A percentile compares a stretch with the other conserved stretches of the same genome.
phyloP scores from a whole-genome alignment of 176 grass and related monocot species.

The Triticum timopheevii region DNA sequence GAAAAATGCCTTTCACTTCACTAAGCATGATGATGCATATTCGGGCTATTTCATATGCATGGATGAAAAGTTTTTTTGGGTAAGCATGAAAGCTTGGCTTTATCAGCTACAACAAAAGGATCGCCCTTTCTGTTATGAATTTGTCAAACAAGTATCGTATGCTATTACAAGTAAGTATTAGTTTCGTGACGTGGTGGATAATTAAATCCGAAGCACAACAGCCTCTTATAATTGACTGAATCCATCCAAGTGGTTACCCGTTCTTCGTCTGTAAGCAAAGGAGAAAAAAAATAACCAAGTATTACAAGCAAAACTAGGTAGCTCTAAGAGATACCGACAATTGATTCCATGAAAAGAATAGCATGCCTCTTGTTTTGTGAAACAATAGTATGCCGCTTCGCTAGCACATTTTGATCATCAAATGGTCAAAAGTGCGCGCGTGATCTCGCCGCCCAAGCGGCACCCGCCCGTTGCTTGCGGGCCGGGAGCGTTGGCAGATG shows the following conservation, averaged over 20 bases:
- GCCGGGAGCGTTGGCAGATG: too few species aligned
- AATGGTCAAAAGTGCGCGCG: too few species aligned
- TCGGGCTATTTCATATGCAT: background rate
- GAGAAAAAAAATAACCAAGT: background rate
- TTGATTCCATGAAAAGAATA: background rate
- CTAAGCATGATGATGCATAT: too few species aligned
- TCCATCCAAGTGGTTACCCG: background rate
- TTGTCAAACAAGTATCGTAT: background rate
- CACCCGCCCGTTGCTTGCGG: too few species aligned
- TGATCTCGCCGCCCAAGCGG: too few species aligned
- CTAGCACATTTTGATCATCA: background rate
- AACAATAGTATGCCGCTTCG: background rate
- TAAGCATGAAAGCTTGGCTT: background rate
- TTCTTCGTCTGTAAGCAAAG: background rate
- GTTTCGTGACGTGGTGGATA: background rate
- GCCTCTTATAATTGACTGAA: background rate
- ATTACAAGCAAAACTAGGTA: background rate
- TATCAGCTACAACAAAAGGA: background rate
- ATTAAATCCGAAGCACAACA: background rate
- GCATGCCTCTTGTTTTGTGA: background rate
- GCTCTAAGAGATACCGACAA: background rate
- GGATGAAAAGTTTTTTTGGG: background rate
- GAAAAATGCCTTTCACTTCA: too few species aligned
- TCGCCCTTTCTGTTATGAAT: background rate
- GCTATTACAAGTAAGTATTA: background rate